These are phyloP conservation scores for Paraphaeosphaeria sporulosa DNA, from an alignment of 2,329 filamentous ascomycete species.

Conservation along the genomic window DNA sequence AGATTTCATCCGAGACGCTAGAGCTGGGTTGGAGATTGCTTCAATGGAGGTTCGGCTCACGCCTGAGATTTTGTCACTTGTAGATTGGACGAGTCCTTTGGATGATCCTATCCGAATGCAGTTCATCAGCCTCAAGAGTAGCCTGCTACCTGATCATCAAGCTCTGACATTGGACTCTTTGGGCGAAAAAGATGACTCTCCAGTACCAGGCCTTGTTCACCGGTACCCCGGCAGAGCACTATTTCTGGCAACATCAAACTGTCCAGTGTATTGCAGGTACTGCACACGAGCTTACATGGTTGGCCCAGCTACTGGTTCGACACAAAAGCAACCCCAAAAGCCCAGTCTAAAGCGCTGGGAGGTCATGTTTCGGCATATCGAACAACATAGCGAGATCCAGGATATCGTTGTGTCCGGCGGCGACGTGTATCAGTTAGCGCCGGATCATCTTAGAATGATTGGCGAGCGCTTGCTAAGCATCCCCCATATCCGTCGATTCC, in stretches of 20 bases:
- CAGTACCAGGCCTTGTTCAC: constrained; percentile 66
- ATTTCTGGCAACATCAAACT: constrained; percentile 66
- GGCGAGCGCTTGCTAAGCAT: constrained; percentile 63
- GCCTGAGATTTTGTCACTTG: constrained; percentile 66
- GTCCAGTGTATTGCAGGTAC: constrained; percentile 69
- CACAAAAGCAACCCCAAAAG: constrained; percentile 50
- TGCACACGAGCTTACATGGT: constrained; percentile 69
- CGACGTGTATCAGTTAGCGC: constrained; percentile 65
- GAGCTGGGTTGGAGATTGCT: constrained; percentile 60
- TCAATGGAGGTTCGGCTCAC: constrained; percentile 69
- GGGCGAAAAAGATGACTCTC: constrained; percentile 64
- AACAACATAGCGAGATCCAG: constrained; percentile 56
- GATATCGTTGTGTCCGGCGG: constrained; percentile 71
- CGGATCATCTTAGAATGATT: constrained; percentile 61
- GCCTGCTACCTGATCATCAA: constrained; percentile 63
- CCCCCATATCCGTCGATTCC: constrained; percentile 65
- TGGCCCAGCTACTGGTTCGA: constrained; percentile 62
- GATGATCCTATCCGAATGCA: constrained; percentile 68
- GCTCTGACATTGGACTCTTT: constrained; percentile 65
- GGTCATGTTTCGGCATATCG: constrained; percentile 65
- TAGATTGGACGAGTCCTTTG: constrained; percentile 66
- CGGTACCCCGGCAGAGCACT: constrained; percentile 70
- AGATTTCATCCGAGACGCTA: constrained; percentile 63
- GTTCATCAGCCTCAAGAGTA: constrained; percentile 65
- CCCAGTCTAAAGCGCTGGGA: constrained; percentile 61